A percentile compares a stretch with the other conserved stretches of the same genome.
Conservation (phyloP, 1,139 yeast species). For the Casaregolazyma lundiana region DNA sequence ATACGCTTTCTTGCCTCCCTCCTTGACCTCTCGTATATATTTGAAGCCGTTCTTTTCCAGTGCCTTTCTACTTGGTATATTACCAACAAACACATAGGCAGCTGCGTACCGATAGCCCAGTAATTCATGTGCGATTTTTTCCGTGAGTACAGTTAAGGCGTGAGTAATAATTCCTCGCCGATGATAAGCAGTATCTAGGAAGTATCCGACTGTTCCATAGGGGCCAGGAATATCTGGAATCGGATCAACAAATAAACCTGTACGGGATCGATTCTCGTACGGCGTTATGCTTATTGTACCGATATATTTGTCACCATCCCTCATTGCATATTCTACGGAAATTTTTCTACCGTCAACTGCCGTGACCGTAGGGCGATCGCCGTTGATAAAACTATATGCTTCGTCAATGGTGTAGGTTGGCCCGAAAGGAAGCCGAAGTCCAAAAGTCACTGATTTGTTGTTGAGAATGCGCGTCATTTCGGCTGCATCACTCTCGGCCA, state of each 20-base stretch:
- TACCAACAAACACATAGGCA: conserved; percentile 20
- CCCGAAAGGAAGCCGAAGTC: conserved; percentile 3
- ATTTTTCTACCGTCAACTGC: background rate
- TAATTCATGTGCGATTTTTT: conserved; percentile 17
- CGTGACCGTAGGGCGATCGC: background rate
- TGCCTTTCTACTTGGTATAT: conserved; percentile 19
- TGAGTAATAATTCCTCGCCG: conserved; percentile 20
- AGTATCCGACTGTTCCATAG: conserved; percentile 21
- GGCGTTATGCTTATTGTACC: conserved; percentile 2
- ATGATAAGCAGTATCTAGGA: conserved; percentile 20
- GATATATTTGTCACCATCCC: conserved; percentile 3
- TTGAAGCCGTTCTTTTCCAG: conserved; percentile 21
- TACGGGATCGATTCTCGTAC: background rate
- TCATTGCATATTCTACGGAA: conserved; percentile 1
- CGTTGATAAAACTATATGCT: conserved; percentile 6
- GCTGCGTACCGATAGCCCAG: conserved; percentile 16
- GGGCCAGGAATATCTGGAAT: background rate
- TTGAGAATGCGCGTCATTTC: background rate
- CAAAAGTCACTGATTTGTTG: conserved; percentile 1
- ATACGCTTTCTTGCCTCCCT: conserved; percentile 1
- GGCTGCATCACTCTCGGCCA: conserved; percentile 1
- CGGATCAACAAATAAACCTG: background rate
- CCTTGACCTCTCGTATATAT: conserved; percentile 7
- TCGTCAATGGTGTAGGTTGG: conserved; percentile 5
- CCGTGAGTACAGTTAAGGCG: conserved; percentile 16